Base-by-base conservation (phyloP, 2,329 filamentous ascomycete genomes). In the Penicillium sp. region DNA sequence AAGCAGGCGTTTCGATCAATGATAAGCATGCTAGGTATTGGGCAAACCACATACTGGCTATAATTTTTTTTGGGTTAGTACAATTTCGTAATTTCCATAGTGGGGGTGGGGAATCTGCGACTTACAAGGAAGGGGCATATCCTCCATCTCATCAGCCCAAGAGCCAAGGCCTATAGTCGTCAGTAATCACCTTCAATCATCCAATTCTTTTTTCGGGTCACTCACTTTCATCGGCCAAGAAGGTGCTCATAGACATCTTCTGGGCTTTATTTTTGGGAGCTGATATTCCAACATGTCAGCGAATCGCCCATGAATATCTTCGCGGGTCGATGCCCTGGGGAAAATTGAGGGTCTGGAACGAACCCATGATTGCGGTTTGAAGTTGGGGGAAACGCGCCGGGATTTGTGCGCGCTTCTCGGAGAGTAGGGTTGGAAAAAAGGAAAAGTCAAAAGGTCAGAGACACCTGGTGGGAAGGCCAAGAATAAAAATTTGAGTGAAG, bases 141-240 rank as follows among this genome's bases (percentile, higher is more conserved):
- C 89, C 73, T 98, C 93, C 76, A 98, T 95, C 71, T 98, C 93
- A 75, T 98, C 94, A 64, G 93, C 93, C 93, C 93, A 98, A 62
- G 93, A 97, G 68, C 91, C 89, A 67, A 84, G 78, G 64, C 80
- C 83, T 86, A 65, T 55, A 19, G 29, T 66, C 53, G 68, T 68
- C 57, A 62, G 54, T 57, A 56, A 54, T 52, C 52, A 50, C 47
- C 34, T 43, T 21, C 9, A 26, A 31, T 35, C 42, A 46, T 42
- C 21, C 31, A 39, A 17, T 47, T 53, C 22, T 26, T 26, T 48
- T 39, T 40, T 21, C 31, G 13, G 21, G 38, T 45, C 46, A 78
- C 88, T 74, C 80, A 96, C 91, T 84, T 73, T 88, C 81, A 73
- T 96, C 88, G 69, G 80, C 80, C 78, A 98, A 81, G 81, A 98